phyloP scores from a whole-genome alignment of 2,329 filamentous ascomycete species.

The Phaeophleospora eucalypticola region DNA sequence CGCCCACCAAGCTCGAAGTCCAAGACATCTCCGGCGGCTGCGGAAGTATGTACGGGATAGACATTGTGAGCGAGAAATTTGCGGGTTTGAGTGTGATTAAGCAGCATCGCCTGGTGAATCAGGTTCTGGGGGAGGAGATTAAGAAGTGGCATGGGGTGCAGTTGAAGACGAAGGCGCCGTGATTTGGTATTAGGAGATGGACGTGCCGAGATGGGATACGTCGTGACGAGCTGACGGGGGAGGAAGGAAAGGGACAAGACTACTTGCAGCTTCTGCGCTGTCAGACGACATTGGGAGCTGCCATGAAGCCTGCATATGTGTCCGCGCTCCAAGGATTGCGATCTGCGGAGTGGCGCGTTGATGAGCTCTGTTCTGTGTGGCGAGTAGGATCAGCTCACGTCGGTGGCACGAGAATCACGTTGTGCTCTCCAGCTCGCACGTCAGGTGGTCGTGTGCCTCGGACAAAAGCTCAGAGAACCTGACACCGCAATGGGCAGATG shows the following conservation, averaged over 20 bases:
- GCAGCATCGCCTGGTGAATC: conserved; percentile 78
- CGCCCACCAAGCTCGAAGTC: conserved; percentile 50
- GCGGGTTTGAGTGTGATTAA: conserved; percentile 67
- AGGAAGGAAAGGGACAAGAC: not conserved
- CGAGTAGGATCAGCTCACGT: too few species aligned
- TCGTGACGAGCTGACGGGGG: not conserved
- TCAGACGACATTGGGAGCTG: not conserved
- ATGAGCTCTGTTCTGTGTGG: too few species aligned
- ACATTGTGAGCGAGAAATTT: conserved; percentile 69
- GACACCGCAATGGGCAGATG: too few species aligned
- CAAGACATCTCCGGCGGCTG: conserved; percentile 80
- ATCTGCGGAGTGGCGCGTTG: too few species aligned
- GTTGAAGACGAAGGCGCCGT: conserved; percentile 62
- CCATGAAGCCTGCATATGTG: not conserved
- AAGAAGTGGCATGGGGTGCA: conserved; percentile 81
- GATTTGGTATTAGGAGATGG: conserved; percentile 9
- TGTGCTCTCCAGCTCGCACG: too few species aligned
- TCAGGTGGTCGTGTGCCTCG: too few species aligned
- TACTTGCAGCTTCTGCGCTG: not conserved
- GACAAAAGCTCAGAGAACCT: too few species aligned
- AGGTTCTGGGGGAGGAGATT: conserved; percentile 68
- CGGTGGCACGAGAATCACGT: too few species aligned
- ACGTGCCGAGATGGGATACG: not conserved
- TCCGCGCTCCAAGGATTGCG: too few species aligned
- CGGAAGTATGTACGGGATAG: conserved; percentile 82